phyloP scores from a whole-genome alignment of 345 rosid species.

The Acer negundo region DNA sequence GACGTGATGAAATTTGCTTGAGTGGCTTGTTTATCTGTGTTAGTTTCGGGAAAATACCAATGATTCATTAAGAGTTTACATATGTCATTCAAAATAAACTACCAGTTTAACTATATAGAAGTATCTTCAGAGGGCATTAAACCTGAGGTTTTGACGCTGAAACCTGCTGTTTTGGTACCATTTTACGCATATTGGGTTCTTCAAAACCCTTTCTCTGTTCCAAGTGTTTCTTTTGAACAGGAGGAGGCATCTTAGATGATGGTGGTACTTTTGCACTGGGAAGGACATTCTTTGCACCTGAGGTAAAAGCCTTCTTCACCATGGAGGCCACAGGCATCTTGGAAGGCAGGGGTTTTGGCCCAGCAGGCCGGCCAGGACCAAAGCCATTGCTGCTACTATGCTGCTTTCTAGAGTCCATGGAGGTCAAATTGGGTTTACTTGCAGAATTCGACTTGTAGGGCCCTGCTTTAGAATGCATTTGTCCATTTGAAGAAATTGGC shows the following conservation, averaged over 20 bases:
- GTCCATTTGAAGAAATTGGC: conserved; percentile 38
- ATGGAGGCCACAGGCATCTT: conserved; percentile 31
- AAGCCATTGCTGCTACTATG: conserved; percentile 42
- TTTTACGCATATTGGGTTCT: conserved; percentile 39
- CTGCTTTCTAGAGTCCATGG: conserved; percentile 54
- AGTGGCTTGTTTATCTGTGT: conserved; percentile 50
- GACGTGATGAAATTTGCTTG: conserved; percentile 44
- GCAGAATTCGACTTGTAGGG: conserved; percentile 43
- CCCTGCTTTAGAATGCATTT: conserved; percentile 39
- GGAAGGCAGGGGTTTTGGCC: conserved; percentile 42
- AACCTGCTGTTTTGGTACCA: conserved; percentile 44
- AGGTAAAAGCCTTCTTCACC: conserved; percentile 46
- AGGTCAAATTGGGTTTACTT: conserved; percentile 26
- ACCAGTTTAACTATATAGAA: background rate
- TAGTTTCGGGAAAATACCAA: conserved; percentile 1
- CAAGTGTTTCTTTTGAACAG: conserved; percentile 45
- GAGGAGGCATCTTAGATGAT: conserved; percentile 47
- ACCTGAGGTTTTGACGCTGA: conserved; percentile 56
- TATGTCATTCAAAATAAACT: conserved; percentile 6
- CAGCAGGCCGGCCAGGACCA: conserved; percentile 60
- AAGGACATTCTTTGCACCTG: conserved; percentile 36
- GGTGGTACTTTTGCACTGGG: conserved; percentile 41
- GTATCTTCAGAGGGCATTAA: background rate
- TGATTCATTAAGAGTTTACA: background rate
- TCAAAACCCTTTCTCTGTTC: conserved; percentile 52